Evolutionary conservation across 495 filamentous ascomycete genomes (phyloP), one percentile per base, ranked within the genome.

Genomic region (Cenococcum geophilum): DNA sequence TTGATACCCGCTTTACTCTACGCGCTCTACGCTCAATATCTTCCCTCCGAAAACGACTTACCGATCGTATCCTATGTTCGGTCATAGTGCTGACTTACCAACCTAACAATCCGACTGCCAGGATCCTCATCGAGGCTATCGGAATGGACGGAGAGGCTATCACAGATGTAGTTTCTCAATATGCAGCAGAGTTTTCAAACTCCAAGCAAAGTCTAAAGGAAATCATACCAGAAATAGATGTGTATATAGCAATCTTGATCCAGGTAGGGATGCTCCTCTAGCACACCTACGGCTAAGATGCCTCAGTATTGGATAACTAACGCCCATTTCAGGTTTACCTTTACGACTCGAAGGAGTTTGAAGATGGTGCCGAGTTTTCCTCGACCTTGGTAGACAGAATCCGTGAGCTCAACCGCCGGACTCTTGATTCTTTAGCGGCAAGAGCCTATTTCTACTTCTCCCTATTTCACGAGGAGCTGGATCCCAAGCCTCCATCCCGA

Each of bases 401-500:
- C 70, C 92, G 95, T 63, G 78, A 84, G 36, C 77, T 93, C 63
- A 98, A 98, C 78, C 91, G 93, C 55, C 87, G 93, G 58, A 96
- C 93, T 16, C 77, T 98, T 61, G 93, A 98, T 71, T 89, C 91
- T 47, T 84, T 98, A 32, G 89, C 91, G 53, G 91, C 93, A 43
- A 91, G 92, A 71, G 89, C 93, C 58, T 98, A 97, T 80, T 97
- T 96, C 75, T 98, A 98, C 78, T 95, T 89, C 74, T 89, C 88
- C 50, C 77, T 97, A 58, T 97, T 97, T 79, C 88, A 85, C 74
- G 93, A 98, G 79, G 85, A 92, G 74, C 81, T 92, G 48, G 81
- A 83, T 55, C 91, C 91, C 12, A 80, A 92, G 22, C 89, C 95
- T 58, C 92, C 93, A 16, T 93, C 91, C 21, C 87, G 89, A 18